Base-by-base conservation (phyloP, 2,329 filamentous ascomycete species). In the Fusarium pininemorale region DNA sequence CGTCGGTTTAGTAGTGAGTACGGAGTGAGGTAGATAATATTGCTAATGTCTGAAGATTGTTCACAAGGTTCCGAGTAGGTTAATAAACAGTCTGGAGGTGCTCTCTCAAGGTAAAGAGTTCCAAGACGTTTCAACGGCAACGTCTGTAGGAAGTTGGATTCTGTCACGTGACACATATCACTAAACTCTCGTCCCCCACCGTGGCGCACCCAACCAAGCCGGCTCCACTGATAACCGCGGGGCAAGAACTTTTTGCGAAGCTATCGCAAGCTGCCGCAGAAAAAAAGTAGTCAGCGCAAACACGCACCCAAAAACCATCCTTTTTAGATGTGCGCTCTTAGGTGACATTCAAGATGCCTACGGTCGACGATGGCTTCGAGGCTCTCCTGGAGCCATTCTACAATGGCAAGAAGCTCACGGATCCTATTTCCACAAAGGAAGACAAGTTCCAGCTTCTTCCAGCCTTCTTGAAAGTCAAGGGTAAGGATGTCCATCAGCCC, bases 391-490 rank as follows among this genome's bases (percentile, higher is more conserved):
- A 91, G 85, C 90, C 90, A 37, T 91, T 91, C 78, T 91, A 92
- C 81, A 91, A 91, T 77, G 90, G 90, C 80, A 92, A 91, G 83
- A 90, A 89, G 81, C 84, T 91, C 66, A 91, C 89, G 2, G 90
- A 91, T 77, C 88, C 89, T 47, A 90, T 92, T 74, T 90, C 87
- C 35, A 90, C 87, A 62, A 88, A 87, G 76, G 88, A 93, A 79
- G 96, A 99, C 85, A 99, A 99, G 87, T 98, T 96, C 90, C 98
- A 98, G 82, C 87, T 99, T 47, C 85, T 99, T 35, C 97, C 96
- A 1, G 96, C 96, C n/a, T 99, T 99, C 82, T 86, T 99, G 67
- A 98, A 98, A 83, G 95, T 98, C 79, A 99, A 99, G 84, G 95
- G 90, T 88, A 76, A 77, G 84, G 78, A 69, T 66, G 41, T 15